Conservation (phyloP, 2,329 filamentous ascomycete species). For the Curvularia hawaiiensis region DNA sequence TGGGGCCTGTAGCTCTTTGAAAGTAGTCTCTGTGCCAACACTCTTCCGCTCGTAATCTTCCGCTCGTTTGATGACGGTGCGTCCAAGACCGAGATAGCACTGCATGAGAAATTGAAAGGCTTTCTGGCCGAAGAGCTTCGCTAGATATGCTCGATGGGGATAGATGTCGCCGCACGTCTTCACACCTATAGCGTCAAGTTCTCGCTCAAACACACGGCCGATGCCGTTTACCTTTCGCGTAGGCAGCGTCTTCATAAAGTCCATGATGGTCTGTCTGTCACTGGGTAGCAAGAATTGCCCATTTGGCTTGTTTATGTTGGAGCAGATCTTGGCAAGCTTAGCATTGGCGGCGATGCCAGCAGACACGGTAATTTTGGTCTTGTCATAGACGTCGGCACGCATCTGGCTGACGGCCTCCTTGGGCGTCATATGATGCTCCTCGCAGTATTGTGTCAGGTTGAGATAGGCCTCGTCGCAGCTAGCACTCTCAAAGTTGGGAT, state of each 20-base stretch:
- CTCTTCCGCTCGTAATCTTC: slow-evolving; percentile 93
- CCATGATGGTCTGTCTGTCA: slow-evolving; percentile 75
- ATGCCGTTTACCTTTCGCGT: slow-evolving; percentile 93
- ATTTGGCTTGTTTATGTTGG: slow-evolving; percentile 95
- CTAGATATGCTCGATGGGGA: slow-evolving; percentile 71
- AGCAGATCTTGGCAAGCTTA: slow-evolving; percentile 92
- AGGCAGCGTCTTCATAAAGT: slow-evolving; percentile 82
- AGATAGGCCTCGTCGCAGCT: slow-evolving; percentile 97
- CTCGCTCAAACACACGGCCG: slow-evolving; percentile 90
- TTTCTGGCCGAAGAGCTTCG: slow-evolving; percentile 87
- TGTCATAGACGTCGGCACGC: slow-evolving; percentile 74
- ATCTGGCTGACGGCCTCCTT: slow-evolving; percentile 78
- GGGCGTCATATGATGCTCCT: slow-evolving; percentile 68
- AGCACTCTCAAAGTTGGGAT: slow-evolving; percentile 87
- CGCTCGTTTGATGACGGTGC: slow-evolving; percentile 82
- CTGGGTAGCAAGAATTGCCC: slow-evolving; percentile 81
- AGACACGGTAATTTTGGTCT: slow-evolving; percentile 84
- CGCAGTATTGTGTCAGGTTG: slow-evolving; percentile 87
- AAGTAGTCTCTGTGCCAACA: slow-evolving; percentile 92
- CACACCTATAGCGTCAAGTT: slow-evolving; percentile 85
- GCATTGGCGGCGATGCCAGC: slow-evolving; percentile 94
- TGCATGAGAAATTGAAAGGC: slow-evolving; percentile 84
- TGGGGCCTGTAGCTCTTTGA: slow-evolving; percentile 76
- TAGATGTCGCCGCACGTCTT: slow-evolving; percentile 91
- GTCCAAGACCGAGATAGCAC: slow-evolving; percentile 83